Conservation (phyloP, 2,329 filamentous ascomycete species). For the Coniochaeta sp. region DNA sequence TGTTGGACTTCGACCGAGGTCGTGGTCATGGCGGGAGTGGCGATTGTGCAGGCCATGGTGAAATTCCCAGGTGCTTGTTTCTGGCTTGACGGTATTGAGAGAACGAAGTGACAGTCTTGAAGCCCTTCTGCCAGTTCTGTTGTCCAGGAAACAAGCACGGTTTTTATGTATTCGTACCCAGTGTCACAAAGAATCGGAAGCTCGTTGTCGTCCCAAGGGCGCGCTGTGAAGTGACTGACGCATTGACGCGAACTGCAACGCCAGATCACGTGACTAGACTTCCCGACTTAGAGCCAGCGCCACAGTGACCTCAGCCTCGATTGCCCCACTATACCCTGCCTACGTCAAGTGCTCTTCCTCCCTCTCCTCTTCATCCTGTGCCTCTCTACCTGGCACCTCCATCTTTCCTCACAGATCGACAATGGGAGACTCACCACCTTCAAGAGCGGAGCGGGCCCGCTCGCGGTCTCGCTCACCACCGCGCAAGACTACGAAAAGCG, state of each 20-base stretch:
- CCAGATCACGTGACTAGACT: not conserved
- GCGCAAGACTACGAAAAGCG: conserved; percentile 9
- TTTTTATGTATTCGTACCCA: not conserved
- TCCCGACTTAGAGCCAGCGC: not conserved
- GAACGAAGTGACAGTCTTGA: not conserved
- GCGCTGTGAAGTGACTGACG: not conserved
- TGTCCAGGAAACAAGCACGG: not conserved
- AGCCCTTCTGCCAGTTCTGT: not conserved
- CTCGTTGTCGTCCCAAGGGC: not conserved
- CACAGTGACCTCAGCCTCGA: not conserved
- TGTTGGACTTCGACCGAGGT: not conserved
- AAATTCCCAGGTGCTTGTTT: not conserved
- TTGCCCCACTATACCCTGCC: not conserved
- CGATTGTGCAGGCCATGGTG: not conserved
- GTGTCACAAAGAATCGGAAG: not conserved
- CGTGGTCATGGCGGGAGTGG: not conserved
- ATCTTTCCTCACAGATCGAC: not conserved
- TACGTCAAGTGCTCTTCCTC: not conserved
- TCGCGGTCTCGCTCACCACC: conserved; percentile 15
- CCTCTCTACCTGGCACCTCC: not conserved
- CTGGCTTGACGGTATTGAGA: not conserved
- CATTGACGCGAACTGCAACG: not conserved
- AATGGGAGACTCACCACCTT: not conserved
- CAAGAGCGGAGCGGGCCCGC: conserved; percentile 8
- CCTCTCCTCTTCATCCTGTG: not conserved